Percentiles rank a stretch among this genome's conserved stretches.
These are phyloP conservation scores for Plasmodium vinckei DNA, from an alignment of 169 alveolate genomes.

Conservation along the genomic window DNA sequence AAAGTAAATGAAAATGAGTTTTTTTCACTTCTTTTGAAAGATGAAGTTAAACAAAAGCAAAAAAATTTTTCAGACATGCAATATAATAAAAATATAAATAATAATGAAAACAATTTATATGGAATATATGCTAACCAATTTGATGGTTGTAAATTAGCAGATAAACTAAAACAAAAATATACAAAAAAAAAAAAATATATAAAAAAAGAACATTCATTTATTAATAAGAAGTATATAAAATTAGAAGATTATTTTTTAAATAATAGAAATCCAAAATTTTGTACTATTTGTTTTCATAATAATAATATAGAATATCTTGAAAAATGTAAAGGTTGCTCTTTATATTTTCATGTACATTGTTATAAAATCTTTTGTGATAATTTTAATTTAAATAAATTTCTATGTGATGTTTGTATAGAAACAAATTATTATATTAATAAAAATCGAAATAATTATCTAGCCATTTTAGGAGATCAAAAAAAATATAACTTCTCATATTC, in stretches of 20 bases:
- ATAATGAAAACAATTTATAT: background rate
- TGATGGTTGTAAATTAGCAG: slow-evolving; percentile 11
- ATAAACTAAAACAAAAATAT: slow-evolving; percentile 3
- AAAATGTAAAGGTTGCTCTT: slow-evolving; percentile 33
- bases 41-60: background rate
- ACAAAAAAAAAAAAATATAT: background rate
- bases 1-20: background rate
- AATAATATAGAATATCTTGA: slow-evolving; percentile 43
- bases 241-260: slow-evolving; percentile 1
- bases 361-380: slow-evolving; percentile 28
- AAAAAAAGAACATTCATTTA: slow-evolving; percentile 9
- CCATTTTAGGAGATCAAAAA: too few species aligned
- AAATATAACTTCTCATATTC: slow-evolving; percentile 13
- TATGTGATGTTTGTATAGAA: slow-evolving; percentile 33
- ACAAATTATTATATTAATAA: background rate
- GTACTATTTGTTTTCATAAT: slow-evolving; percentile 49
- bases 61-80: background rate
- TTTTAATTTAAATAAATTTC: slow-evolving; percentile 28
- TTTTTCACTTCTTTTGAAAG: slow-evolving; percentile 6
- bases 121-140: background rate
- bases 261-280: slow-evolving; percentile 13
- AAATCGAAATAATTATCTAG: background rate
- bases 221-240: slow-evolving; percentile 7
- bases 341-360: slow-evolving; percentile 46
- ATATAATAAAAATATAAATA: slow-evolving; percentile 8